Evolutionary conservation across 2,329 filamentous ascomycete genomes (phyloP).

Genomic region (Phyllosticta citribraziliensis): DNA sequence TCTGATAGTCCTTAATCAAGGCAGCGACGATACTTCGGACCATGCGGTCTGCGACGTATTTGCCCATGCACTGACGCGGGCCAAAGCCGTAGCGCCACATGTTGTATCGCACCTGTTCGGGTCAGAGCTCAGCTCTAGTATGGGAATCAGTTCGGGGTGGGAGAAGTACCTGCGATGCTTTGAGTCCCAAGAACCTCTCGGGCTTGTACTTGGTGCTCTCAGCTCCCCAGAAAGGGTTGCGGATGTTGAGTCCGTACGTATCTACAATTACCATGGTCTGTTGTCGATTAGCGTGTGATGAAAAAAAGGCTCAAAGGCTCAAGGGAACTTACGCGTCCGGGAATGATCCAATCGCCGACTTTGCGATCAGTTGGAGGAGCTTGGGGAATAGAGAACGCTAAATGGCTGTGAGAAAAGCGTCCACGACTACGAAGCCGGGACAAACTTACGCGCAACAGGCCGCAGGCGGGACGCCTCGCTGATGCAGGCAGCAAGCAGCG

Average conservation of each 20-base stretch:
- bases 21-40: conserved; percentile 14
- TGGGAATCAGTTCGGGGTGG: not conserved
- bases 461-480: conserved; percentile 31
- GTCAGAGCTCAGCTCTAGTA: not conserved
- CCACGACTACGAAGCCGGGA: too few species aligned
- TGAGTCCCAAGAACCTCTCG: not conserved
- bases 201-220: not conserved
- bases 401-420: too few species aligned
- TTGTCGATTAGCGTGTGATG: not conserved
- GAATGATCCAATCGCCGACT: not conserved
- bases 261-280: not conserved
- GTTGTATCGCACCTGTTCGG: conserved; percentile 23
- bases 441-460: conserved; percentile 21
- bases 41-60: conserved; percentile 31
- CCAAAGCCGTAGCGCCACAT: conserved; percentile 40
- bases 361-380: conserved; percentile 25
- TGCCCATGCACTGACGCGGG: conserved; percentile 34
- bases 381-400: conserved; percentile 35
- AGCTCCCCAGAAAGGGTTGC: not conserved
- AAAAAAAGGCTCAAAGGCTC: too few species aligned
- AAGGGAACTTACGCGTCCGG: not conserved
- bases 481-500: conserved; percentile 21
- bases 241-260: not conserved
- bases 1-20: not conserved
- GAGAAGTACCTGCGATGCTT: not conserved